Evolutionary conservation across 2,329 filamentous ascomycete genomes (phyloP), one percentile per base, ranked within the genome.

Genomic region (Boeremia exigua): DNA sequence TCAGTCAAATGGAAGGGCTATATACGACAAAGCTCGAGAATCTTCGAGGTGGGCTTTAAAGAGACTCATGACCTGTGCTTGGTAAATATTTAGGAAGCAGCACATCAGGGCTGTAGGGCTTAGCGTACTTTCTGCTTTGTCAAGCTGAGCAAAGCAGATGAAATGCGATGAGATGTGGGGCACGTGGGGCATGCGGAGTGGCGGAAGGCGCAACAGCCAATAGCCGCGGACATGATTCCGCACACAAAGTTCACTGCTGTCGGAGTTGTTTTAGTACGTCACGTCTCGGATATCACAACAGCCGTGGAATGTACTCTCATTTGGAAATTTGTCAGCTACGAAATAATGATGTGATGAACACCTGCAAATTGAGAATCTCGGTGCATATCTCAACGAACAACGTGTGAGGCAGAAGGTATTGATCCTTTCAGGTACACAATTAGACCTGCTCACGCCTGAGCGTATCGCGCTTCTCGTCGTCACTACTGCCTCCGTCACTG

Each of bases 21-120:
- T 78, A 75, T 76, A 75, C 38, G 37, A 44, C 38, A 33, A 43
- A n/a, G 27, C 56, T 65, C 67, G 68, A 74, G 72, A 73, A 74
- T 56, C 36, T 74, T 72, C 72, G 61, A 62, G 44, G 34, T 9
- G 36, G 32, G 43, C 11, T 23, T 43, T 40, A 37, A 34, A 60
- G 42, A 48, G 46, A 37, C 45, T 61, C 58, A 54, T 59, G 54
- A 60, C 53, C 49, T 48, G 48, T 56, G 60, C 58, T 71, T 68
- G 55, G 61, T 69, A 65, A 72, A 61, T 56, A 44, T 50, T 72
- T 73, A 65, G 63, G 38, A 68, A 67, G 59, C 63, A 58, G 58
- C 54, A 45, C 30, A 30, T 37, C 19, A 30, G 14, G 14, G 28
- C n/a, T 7, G 38, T 14, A 57, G 19, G 54, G 48, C 38, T 53